Evolutionary conservation across 805 yeast species (phyloP), one percentile per base, ranked within the genome.

Genomic region (Kazachstania bromeliacearum): DNA sequence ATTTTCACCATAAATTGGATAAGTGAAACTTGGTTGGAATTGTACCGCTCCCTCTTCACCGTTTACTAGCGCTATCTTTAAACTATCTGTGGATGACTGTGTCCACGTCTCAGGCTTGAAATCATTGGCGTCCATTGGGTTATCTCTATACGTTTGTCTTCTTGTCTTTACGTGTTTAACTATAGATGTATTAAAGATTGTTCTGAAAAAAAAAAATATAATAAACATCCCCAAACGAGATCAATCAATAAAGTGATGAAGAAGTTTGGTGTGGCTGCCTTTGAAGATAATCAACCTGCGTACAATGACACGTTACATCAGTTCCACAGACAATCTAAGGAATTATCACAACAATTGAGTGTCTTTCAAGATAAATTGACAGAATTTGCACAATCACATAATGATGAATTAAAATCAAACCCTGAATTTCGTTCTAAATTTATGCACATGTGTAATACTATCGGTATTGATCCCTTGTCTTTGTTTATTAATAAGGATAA

Each of bases 1-100:
- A 2, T 85, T 71, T 33, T 87, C 95, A 5, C 97, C 97, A 66
- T 75, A 92, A 8, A 92, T 80, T 2, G 96, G 95, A 57, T 92
- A 92, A 1, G 97, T 89, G 62, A 85, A 87, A 10, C 63, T 51
- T 0, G 97, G 96, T 26, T 69, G 62, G 63, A 88, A 87, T 3
- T 73, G 64, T 15, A 79, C 73, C 2, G 77, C 71, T 2, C 71
- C 67, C 40, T 76, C 79, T 3, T 79, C 80, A 26, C 71, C 65
- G 40, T 74, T 78, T 4, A 81, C 82, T 30, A 78, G 51, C 3
- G 74, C 75, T 6, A 85, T 54, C 32, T 70, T 66, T 13, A 83
- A 58, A 0, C 76, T 79, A 10, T 80, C 82, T 42, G 79, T 85
- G 34, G 94, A 73, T 2, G 84, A 75, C 6, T 62, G 53, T 0